Evolutionary conservation across 2,329 filamentous ascomycete genomes (phyloP).

Genomic region (Penicillium digitatum): DNA sequence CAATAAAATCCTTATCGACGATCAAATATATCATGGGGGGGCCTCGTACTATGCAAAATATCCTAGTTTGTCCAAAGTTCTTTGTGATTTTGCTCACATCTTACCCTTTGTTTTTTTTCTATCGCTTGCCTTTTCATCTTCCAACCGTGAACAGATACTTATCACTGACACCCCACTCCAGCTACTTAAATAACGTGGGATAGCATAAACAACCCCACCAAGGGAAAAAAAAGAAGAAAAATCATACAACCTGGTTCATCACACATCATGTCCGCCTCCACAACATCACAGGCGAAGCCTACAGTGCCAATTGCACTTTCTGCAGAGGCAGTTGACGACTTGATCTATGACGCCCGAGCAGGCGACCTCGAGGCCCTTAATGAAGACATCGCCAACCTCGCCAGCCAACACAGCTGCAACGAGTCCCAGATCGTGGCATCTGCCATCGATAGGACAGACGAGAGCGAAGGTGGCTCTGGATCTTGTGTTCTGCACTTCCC

Average conservation of each 20-base stretch:
- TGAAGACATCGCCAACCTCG: constrained; percentile 56
- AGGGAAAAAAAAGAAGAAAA: constrained; percentile 2
- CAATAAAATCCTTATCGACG: constrained; percentile 15
- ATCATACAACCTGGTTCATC: not conserved
- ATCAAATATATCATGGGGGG: constrained; percentile 10
- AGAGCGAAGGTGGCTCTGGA: constrained; percentile 59
- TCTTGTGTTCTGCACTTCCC: constrained; percentile 73
- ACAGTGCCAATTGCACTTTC: constrained; percentile 47
- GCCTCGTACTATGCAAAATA: not conserved
- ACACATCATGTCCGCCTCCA: constrained; percentile 13
- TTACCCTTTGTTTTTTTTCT: not conserved
- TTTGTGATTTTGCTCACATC: not conserved
- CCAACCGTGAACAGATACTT: not conserved
- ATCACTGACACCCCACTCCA: constrained; percentile 1
- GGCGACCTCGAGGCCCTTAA: constrained; percentile 71
- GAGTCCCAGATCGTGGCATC: constrained; percentile 63
- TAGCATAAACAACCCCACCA: constrained; percentile 7
- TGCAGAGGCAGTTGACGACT: constrained; percentile 82
- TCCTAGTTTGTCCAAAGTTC: not conserved
- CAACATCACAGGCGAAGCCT: constrained; percentile 16
- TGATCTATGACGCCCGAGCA: constrained; percentile 78
- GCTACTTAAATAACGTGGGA: constrained; percentile 2
- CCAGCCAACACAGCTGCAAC: constrained; percentile 57
- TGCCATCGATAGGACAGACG: constrained; percentile 69
- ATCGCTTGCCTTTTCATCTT: not conserved